Evolutionary conservation across 306 rosid genomes (phyloP).

Genomic region (Vigna radiata): DNA sequence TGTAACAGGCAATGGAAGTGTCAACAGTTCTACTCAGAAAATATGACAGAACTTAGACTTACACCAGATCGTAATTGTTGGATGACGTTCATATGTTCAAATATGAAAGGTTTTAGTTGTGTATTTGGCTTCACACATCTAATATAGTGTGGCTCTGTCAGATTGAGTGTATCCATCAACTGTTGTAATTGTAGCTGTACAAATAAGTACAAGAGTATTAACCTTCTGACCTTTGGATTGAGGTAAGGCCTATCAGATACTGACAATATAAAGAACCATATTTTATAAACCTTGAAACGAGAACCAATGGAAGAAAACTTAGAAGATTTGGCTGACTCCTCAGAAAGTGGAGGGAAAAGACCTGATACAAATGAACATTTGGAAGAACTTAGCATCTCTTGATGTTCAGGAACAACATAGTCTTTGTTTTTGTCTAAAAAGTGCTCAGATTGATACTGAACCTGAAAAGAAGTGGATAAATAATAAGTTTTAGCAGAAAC

Average conservation of each 20-base stretch:
- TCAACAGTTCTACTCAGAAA: slow-evolving; percentile 34
- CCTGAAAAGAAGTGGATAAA: slow-evolving; percentile 65
- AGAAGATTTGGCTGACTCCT: slow-evolving; percentile 77
- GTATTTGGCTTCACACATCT: slow-evolving; percentile 95
- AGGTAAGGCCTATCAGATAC: slow-evolving; percentile 39
- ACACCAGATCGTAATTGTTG: slow-evolving; percentile 91
- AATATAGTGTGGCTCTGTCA: slow-evolving; percentile 89
- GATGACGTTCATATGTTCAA: slow-evolving; percentile 73
- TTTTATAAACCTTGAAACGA: slow-evolving; percentile 78
- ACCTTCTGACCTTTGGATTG: slow-evolving; percentile 27
- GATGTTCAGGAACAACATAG: slow-evolving; percentile 95
- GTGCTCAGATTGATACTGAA: slow-evolving; percentile 85
- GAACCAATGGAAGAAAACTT: slow-evolving; percentile 96
- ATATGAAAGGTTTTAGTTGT: slow-evolving; percentile 64
- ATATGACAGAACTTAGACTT: slow-evolving; percentile 52
- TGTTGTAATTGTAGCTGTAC: slow-evolving; percentile 93
- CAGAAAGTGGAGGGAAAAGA: slow-evolving; percentile 82
- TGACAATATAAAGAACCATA: slow-evolving; percentile 38
- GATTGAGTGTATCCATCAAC: slow-evolving; percentile 81
- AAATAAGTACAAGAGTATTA: slow-evolving; percentile 46
- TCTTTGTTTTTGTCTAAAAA: slow-evolving; percentile 95
- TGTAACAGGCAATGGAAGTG: slow-evolving; percentile 27
- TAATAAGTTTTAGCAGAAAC: slow-evolving; percentile 38
- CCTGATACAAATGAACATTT: slow-evolving; percentile 82
- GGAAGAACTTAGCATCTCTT: slow-evolving; percentile 85